These are phyloP conservation scores for Penicillium alfredii DNA, from an alignment of 495 filamentous ascomycete species.

Conservation along the genomic window DNA sequence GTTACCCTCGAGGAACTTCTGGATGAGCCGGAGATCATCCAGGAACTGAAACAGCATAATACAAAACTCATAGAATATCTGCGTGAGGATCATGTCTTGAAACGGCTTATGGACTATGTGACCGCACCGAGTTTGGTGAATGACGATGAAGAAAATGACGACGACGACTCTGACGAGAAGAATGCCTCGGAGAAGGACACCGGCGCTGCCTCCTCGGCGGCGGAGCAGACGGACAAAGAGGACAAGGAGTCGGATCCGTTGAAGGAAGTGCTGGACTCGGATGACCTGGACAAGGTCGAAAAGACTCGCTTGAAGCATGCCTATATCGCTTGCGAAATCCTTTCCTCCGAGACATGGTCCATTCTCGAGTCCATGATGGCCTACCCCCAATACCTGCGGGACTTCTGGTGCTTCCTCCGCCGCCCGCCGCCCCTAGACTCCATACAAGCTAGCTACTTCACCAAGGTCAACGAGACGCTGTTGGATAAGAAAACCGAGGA, in stretches of 20 bases:
- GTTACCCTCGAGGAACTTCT: constrained; percentile 92
- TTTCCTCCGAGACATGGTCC: constrained; percentile 95
- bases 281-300: constrained; percentile 68
- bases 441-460: constrained; percentile 94
- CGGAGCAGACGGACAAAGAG: constrained; percentile 13
- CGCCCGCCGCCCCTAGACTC: constrained; percentile 76
- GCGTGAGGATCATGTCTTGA: constrained; percentile 78
- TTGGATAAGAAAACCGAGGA: constrained; percentile 97
- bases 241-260: constrained; percentile 40
- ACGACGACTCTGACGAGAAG: constrained; percentile 38
- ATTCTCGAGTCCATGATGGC: constrained; percentile 90
- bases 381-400: constrained; percentile 64
- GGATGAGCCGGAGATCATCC: constrained; percentile 91
- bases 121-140: constrained; percentile 64
- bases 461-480: constrained; percentile 93
- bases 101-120: constrained; percentile 86
- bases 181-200: constrained; percentile 33
- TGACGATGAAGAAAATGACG: constrained; percentile 57
- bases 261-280: constrained; percentile 45
- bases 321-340: constrained; percentile 83
- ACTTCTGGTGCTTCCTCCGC: constrained; percentile 89
- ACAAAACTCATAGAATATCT: constrained; percentile 95
- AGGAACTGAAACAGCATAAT: constrained; percentile 97
- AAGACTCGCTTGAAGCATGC: constrained; percentile 88
- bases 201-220: constrained; percentile 27